Base-by-base conservation (phyloP, 768 basidiomycete species). In the Leccinellum luteum region DNA sequence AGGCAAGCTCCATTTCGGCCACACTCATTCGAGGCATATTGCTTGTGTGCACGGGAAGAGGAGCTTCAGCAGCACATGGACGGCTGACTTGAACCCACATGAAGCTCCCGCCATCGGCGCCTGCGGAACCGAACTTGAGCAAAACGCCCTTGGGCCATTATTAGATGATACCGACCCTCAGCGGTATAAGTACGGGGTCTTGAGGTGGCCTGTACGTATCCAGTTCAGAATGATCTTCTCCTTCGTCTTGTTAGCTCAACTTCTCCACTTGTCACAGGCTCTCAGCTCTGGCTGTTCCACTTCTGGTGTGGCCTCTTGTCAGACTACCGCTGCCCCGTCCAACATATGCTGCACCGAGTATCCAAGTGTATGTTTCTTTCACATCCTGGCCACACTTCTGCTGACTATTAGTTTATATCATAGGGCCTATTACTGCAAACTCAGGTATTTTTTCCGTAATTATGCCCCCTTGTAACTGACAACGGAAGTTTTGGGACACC, bases 401-500 rank as follows among this genome's bases (percentile, higher is more conserved):
- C 25, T 56, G 10, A 60, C 45, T 48, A 3, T 15, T 12, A 45
- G 13, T 45, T n/a, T 19, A 28, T 48, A 21, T 54, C 31, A 14
- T 55, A 89, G 86, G 88, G 87, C 43, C 72, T 84, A 48, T 60
- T 88, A 30, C 64, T 85, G 58, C 85, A 86, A 59, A 79, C 80
- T 1, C 83, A 83, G 73, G 79, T 78, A 65, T 45, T 54, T 25
- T 54, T 21, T 10, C 38, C 15, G 13, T 8, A n/a, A 44, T 44
- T 25, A 17, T 28, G 9, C n/a, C 5, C 31, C 21, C 35, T 38
- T 21, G 44, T 43, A 13, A 15, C 48, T 61, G n/a, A 68, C 3
- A n/a, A 13, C 31, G 34, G 21, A 68, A 87, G 84, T 87, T 90
- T 72, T 90, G 89, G 87, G 87, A 90, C 60, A 86, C 83, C 2